Evolutionary conservation across 2,329 filamentous ascomycete species (phyloP).

Genomic region (Monosporascus ibericus): DNA sequence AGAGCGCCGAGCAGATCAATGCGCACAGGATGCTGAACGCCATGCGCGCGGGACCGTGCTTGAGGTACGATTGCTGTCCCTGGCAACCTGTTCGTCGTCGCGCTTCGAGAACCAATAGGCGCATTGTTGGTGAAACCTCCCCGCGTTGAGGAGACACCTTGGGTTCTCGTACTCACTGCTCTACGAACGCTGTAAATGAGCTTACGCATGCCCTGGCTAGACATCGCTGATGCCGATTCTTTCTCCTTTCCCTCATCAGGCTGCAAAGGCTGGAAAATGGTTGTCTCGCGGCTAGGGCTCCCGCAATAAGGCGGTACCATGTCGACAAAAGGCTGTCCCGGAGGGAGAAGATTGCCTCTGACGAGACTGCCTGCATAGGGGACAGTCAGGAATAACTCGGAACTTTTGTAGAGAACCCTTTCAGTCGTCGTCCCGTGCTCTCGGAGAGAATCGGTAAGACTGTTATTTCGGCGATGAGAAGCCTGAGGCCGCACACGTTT

Average conservation of each 20-base stretch:
- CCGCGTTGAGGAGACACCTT: conserved; percentile 37
- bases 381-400: conserved; percentile 54
- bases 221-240: conserved; percentile 50
- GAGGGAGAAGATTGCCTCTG: conserved; percentile 77
- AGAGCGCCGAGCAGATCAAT: conserved; percentile 80
- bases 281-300: conserved; percentile 46
- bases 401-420: conserved; percentile 45
- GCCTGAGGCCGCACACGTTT: conserved; percentile 52
- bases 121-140: conserved; percentile 43
- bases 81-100: conserved; percentile 52
- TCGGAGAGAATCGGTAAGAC: conserved; percentile 77
- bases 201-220: conserved; percentile 73
- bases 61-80: conserved; percentile 57
- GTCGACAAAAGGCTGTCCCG: conserved; percentile 74
- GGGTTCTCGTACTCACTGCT: conserved; percentile 61
- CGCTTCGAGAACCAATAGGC: conserved; percentile 44
- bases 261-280: conserved; percentile 39
- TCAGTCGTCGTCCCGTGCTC: conserved; percentile 52
- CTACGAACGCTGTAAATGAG: conserved; percentile 81
- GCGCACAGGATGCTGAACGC: conserved; percentile 50
- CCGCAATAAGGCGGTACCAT: conserved; percentile 47
- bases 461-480: conserved; percentile 78
- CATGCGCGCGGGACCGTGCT: conserved; percentile 37
- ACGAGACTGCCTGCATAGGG: conserved; percentile 80
- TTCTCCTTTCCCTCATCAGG: conserved; percentile 35